Conservation (phyloP, 2,329 filamentous ascomycete genomes). For the Aaosphaeria arxii region DNA sequence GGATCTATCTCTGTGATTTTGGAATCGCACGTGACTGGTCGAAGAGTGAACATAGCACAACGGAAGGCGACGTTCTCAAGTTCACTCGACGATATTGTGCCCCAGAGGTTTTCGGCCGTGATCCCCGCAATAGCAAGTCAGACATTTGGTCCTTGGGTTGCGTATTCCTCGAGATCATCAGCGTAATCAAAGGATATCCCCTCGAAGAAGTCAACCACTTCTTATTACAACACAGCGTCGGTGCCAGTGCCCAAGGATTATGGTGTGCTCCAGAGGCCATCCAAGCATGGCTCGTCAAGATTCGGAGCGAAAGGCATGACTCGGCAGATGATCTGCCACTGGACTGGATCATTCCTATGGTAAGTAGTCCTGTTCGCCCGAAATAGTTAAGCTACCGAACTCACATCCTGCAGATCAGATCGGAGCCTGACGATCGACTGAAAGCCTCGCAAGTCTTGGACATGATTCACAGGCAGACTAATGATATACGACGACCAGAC, state of each 20-base stretch:
- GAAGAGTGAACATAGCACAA: constrained; percentile 9
- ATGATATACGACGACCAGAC: not conserved
- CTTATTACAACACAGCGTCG: constrained; percentile 3
- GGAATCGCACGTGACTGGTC: constrained; percentile 2
- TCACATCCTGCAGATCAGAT: constrained; percentile 3
- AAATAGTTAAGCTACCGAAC: not conserved
- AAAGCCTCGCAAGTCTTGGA: constrained; percentile 4
- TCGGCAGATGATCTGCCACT: constrained; percentile 12
- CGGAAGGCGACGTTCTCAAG: constrained; percentile 4
- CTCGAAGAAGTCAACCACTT: constrained; percentile 12
- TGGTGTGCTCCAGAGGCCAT: constrained; percentile 12
- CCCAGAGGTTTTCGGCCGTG: constrained; percentile 14
- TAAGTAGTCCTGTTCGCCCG: constrained; percentile 2
- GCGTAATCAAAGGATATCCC: constrained; percentile 9
- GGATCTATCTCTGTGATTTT: constrained; percentile 20
- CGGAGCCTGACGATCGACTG: constrained; percentile 3
- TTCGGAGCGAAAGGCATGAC: constrained; percentile 8
- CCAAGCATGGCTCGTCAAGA: constrained; percentile 9
- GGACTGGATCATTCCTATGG: constrained; percentile 16
- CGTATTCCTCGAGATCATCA: constrained; percentile 17
- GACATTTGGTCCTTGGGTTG: constrained; percentile 23
- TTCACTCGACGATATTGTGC: constrained; percentile 17
- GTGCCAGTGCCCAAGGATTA: constrained; percentile 6
- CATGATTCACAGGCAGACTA: constrained; percentile 7
- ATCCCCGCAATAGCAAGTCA: constrained; percentile 10